These are phyloP conservation scores for Paracoccidioides lutzii DNA, from an alignment of 2,329 filamentous ascomycete genomes.

Conservation along the genomic window DNA sequence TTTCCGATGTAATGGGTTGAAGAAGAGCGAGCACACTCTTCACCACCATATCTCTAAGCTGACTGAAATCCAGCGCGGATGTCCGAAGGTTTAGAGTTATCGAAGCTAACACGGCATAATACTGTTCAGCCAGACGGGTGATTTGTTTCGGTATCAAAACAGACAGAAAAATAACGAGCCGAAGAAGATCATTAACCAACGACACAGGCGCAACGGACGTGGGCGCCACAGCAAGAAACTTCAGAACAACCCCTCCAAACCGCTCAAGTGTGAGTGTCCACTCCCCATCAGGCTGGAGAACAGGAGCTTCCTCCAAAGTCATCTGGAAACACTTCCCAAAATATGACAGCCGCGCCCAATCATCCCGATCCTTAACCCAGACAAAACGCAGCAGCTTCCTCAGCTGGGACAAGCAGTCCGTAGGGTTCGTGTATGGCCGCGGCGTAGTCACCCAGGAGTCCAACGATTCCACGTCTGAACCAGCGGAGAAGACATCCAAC, in stretches of 20 bases:
- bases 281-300: slow-evolving; percentile 24
- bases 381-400: slow-evolving; percentile 58
- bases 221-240: slow-evolving; percentile 19
- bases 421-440: slow-evolving; percentile 22
- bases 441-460: slow-evolving; percentile 10
- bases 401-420: slow-evolving; percentile 39
- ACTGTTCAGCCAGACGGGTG: slow-evolving; percentile 25
- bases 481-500: background rate
- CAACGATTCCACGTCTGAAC: slow-evolving; percentile 13
- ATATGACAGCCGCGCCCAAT: slow-evolving; percentile 31
- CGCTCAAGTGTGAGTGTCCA: slow-evolving; percentile 30
- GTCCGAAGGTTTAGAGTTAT: slow-evolving; percentile 20
- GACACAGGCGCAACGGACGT: slow-evolving; percentile 12
- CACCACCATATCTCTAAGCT: slow-evolving; percentile 20
- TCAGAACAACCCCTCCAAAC: slow-evolving; percentile 25
- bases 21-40: slow-evolving; percentile 30
- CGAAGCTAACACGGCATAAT: slow-evolving; percentile 28
- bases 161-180: slow-evolving; percentile 25
- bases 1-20: slow-evolving; percentile 31
- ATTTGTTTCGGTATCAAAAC: slow-evolving; percentile 29
- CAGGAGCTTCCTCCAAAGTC: slow-evolving; percentile 26
- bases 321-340: slow-evolving; percentile 31
- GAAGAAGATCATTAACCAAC: slow-evolving; percentile 23
- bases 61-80: slow-evolving; percentile 9
- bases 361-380: slow-evolving; percentile 35